Conservation (phyloP, 805 yeast genomes). For the Saccharomyces mikatae region DNA sequence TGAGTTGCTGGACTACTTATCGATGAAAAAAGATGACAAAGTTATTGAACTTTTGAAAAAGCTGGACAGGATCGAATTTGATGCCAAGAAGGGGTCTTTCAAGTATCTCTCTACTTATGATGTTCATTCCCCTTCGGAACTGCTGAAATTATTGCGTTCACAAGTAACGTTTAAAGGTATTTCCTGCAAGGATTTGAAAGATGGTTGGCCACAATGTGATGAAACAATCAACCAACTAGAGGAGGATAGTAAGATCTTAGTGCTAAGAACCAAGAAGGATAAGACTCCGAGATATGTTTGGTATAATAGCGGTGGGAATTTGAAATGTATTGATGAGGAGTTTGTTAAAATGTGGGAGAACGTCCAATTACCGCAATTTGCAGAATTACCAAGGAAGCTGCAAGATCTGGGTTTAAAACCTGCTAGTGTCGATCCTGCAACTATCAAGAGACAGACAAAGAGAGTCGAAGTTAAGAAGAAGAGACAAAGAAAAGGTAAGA, state of each 20-base stretch:
- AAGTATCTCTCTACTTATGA: slow-evolving; percentile 87
- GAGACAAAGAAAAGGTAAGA: slow-evolving; percentile 86
- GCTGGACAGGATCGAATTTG: slow-evolving; percentile 68
- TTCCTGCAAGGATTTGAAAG: slow-evolving; percentile 64
- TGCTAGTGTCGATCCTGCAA: slow-evolving; percentile 95
- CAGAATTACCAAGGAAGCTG: slow-evolving; percentile 70
- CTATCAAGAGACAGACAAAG: slow-evolving; percentile 56
- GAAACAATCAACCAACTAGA: slow-evolving; percentile 75
- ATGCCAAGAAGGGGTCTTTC: slow-evolving; percentile 52
- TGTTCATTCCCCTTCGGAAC: slow-evolving; percentile 71
- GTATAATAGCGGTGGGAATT: slow-evolving; percentile 76
- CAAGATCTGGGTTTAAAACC: slow-evolving; percentile 88
- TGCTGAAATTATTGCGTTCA: slow-evolving; percentile 61
- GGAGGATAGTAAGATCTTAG: slow-evolving; percentile 65
- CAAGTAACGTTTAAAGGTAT: slow-evolving; percentile 86
- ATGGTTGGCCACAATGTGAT: slow-evolving; percentile 88
- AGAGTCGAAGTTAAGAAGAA: slow-evolving; percentile 68
- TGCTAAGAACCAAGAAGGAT: slow-evolving; percentile 85
- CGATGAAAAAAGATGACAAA: slow-evolving; percentile 47
- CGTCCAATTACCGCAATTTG: slow-evolving; percentile 72
- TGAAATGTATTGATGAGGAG: slow-evolving; percentile 61
- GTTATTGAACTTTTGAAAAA: slow-evolving; percentile 64
- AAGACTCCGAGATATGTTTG: slow-evolving; percentile 87
- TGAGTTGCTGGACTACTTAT: slow-evolving; percentile 60
- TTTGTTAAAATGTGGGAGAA: slow-evolving; percentile 75